Conservation (phyloP, 176 grass and related monocot species). For the Musa acuminata region DNA sequence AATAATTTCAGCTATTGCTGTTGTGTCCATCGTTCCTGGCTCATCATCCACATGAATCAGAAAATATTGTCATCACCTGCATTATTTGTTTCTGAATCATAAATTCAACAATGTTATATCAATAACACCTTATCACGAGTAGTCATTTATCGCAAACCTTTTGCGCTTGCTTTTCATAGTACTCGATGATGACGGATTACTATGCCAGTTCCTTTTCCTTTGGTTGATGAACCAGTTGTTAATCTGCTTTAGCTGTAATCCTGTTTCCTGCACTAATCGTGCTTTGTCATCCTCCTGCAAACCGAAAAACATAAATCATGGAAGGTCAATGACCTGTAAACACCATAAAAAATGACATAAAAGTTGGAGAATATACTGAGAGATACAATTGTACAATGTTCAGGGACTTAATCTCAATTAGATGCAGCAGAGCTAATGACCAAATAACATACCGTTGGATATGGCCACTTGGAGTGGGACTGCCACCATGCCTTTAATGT, state of each 20-base stretch:
- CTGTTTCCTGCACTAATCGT: slow-evolving; percentile 82
- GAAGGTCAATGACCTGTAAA: too few species aligned
- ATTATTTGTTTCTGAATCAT: not conserved
- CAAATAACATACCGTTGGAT: slow-evolving; percentile 56
- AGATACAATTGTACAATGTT: not conserved
- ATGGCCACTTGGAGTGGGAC: slow-evolving; percentile 92
- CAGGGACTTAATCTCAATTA: too few species aligned
- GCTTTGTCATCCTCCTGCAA: slow-evolving; percentile 83
- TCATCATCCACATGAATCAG: not conserved
- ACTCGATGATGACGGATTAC: slow-evolving; percentile 55
- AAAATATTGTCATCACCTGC: not conserved
- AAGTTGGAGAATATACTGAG: not conserved
- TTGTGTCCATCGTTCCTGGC: too few species aligned
- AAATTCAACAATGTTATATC: too few species aligned
- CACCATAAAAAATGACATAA: too few species aligned
- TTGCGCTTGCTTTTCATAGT: slow-evolving; percentile 86
- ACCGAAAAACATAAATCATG: not conserved
- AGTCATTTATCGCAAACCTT: slow-evolving; percentile 33
- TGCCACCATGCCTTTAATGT: slow-evolving; percentile 96
- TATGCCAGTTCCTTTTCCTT: slow-evolving; percentile 98
- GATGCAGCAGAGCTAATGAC: not conserved
- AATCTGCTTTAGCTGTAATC: slow-evolving; percentile 91
- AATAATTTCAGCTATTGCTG: too few species aligned
- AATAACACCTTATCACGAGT: not conserved
- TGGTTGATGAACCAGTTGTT: slow-evolving; percentile 99